Conservation (phyloP, 768 basidiomycete genomes). For the Lactarius akahatsu region DNA sequence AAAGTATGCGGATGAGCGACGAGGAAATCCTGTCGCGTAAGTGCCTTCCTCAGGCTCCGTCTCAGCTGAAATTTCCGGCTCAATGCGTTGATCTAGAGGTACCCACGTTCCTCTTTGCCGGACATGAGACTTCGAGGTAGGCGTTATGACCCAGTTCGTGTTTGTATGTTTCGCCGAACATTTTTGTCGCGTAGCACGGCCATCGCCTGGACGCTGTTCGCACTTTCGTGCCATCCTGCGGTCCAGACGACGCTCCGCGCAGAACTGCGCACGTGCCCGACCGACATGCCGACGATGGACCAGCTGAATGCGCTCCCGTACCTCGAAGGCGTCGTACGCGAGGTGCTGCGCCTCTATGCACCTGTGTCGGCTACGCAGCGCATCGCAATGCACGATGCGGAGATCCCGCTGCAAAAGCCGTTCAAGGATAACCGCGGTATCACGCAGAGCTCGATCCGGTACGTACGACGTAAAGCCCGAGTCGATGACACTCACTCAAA, state of each 20-base stretch:
- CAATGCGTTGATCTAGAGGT: too few species aligned
- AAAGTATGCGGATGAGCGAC: slow-evolving; percentile 30
- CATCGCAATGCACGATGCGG: slow-evolving; percentile 32
- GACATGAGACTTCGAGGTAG: slow-evolving; percentile 33
- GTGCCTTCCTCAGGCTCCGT: too few species aligned
- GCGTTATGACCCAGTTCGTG: background rate
- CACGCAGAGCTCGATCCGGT: slow-evolving; percentile 24
- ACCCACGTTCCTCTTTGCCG: slow-evolving; percentile 7
- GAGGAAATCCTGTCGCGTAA: too few species aligned
- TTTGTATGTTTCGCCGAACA: background rate
- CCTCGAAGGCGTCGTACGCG: slow-evolving; percentile 53
- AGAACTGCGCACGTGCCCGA: slow-evolving; percentile 34
- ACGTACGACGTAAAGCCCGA: background rate
- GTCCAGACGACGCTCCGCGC: slow-evolving; percentile 38
- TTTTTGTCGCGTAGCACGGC: slow-evolving; percentile 29
- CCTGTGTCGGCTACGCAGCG: slow-evolving; percentile 33
- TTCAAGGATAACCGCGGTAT: slow-evolving; percentile 29
- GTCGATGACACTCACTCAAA: background rate
- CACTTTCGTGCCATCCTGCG: slow-evolving; percentile 34
- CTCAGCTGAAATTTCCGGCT: too few species aligned
- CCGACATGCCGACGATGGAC: slow-evolving; percentile 34
- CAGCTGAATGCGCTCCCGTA: slow-evolving; percentile 35
- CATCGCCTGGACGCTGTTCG: slow-evolving; percentile 40
- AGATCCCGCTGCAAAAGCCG: slow-evolving; percentile 35
- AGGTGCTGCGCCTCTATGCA: slow-evolving; percentile 34